A percentile compares a stretch with the other conserved stretches of the same genome.
phyloP scores from a whole-genome alignment of 768 basidiomycete genomes.

The Favolaschia claudopus region DNA sequence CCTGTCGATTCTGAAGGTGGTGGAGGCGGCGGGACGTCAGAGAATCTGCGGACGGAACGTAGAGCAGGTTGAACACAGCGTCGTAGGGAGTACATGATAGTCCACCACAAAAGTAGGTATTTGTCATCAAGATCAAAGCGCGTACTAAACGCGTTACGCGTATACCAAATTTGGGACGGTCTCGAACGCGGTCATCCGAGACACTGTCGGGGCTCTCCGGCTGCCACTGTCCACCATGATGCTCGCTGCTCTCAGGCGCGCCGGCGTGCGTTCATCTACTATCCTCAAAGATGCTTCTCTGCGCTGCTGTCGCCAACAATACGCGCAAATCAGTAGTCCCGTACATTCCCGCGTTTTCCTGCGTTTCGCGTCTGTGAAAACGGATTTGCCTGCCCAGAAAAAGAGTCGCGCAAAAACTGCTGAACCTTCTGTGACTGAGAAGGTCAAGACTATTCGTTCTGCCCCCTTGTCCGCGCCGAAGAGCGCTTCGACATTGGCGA shows the following conservation, averaged over 20 bases:
- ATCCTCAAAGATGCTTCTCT: neutral
- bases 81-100: slow-evolving; percentile 45
- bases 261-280: neutral
- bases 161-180: neutral
- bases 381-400: slow-evolving; percentile 9
- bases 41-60: slow-evolving; percentile 39
- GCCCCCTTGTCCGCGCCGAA: slow-evolving; percentile 20
- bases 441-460: neutral
- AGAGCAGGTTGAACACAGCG: slow-evolving; percentile 38
- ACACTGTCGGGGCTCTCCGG: neutral
- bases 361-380: slow-evolving; percentile 27
- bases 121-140: neutral
- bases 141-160: neutral
- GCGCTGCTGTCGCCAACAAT: slow-evolving; percentile 12
- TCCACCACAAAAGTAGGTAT: slow-evolving; percentile 6
- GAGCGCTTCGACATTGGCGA: slow-evolving; percentile 17
- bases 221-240: neutral
- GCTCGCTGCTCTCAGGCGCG: slow-evolving; percentile 13
- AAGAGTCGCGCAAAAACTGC: neutral
- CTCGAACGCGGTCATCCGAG: slow-evolving; percentile 4
- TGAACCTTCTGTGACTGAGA: neutral
- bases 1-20: slow-evolving; percentile 45
- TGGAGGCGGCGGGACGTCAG: slow-evolving; percentile 28
- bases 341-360: slow-evolving; percentile 7
- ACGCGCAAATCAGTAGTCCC: slow-evolving; percentile 2